These are phyloP conservation scores for Termitomyces heimii DNA, from an alignment of 768 basidiomycete genomes.

Conservation along the genomic window DNA sequence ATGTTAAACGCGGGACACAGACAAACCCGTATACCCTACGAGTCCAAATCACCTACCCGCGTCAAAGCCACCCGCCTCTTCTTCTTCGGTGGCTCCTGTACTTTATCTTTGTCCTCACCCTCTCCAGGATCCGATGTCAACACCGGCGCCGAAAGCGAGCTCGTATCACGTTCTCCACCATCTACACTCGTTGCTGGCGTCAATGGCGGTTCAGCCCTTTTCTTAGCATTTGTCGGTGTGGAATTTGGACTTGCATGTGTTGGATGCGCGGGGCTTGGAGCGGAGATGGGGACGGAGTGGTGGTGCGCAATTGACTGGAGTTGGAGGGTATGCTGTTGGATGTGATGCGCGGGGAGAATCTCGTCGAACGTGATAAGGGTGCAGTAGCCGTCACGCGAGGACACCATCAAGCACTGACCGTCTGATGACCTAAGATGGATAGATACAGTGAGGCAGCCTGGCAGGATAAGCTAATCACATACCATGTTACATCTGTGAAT, in stretches of 20 bases:
- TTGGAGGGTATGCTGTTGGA: conserved; percentile 87
- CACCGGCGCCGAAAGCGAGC: conserved; percentile 5
- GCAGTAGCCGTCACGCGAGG: conserved; percentile 95
- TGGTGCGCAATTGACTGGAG: conserved; percentile 87
- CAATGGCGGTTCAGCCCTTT: conserved; percentile 39
- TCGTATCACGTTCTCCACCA: conserved; percentile 26
- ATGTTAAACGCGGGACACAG: not conserved
- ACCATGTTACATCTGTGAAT: conserved; percentile 97
- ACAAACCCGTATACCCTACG: conserved; percentile 9
- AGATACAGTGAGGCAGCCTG: not conserved
- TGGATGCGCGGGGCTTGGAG: conserved; percentile 23
- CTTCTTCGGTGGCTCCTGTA: conserved; percentile 71
- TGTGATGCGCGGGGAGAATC: conserved; percentile 81
- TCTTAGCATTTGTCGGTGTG: conserved; percentile 24
- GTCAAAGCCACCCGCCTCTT: conserved; percentile 79
- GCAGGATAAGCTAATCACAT: conserved; percentile 19
- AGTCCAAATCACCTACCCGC: conserved; percentile 52
- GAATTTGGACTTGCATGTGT: conserved; percentile 22
- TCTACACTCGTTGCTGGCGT: conserved; percentile 47
- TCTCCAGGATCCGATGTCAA: conserved; percentile 10
- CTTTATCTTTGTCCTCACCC: conserved; percentile 18
- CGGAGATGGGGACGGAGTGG: conserved; percentile 62
- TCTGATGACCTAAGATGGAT: conserved; percentile 79
- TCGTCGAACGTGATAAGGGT: conserved; percentile 95
- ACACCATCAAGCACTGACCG: conserved; percentile 86